Evolutionary conservation across 441 rosid species (phyloP).

Genomic region (Pelargonium fulgidum): DNA sequence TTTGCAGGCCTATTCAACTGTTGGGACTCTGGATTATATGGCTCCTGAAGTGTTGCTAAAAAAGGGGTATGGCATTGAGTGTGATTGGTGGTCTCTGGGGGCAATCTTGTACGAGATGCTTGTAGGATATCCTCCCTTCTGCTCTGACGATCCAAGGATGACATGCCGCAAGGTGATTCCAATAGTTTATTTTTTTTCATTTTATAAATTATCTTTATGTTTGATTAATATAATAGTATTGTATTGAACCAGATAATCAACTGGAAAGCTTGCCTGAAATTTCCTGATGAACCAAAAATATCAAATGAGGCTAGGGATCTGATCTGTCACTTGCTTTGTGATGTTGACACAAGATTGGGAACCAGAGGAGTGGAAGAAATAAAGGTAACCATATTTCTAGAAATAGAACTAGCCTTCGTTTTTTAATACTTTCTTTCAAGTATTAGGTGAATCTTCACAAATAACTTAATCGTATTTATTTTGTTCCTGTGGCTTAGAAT

Average conservation of each 20-base stretch:
- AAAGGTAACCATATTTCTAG: slow-evolving; percentile 41
- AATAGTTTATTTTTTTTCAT: slow-evolving; percentile 19
- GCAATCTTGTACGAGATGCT: slow-evolving; percentile 98
- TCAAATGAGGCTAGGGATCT: slow-evolving; percentile 81
- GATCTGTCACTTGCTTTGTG: slow-evolving; percentile 81
- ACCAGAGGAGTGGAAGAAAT: slow-evolving; percentile 84
- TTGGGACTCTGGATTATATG: slow-evolving; percentile 93
- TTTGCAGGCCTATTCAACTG: slow-evolving; percentile 87
- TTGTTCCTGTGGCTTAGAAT: not conserved
- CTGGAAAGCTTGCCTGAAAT: slow-evolving; percentile 86
- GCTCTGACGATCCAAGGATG: slow-evolving; percentile 81
- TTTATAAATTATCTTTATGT: not conserved
- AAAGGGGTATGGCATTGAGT: slow-evolving; percentile 98
- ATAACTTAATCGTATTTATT: not conserved
- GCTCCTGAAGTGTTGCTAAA: slow-evolving; percentile 95
- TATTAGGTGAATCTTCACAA: slow-evolving; percentile 9
- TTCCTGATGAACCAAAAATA: slow-evolving; percentile 84
- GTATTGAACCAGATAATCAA: slow-evolving; percentile 21
- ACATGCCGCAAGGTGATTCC: slow-evolving; percentile 77
- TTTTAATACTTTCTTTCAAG: not conserved
- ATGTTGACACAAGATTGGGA: slow-evolving; percentile 83
- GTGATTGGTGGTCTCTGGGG: slow-evolving; percentile 99
- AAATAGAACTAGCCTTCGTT: not conserved
- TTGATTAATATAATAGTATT: slow-evolving; percentile 1
- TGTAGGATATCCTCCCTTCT: slow-evolving; percentile 93